Evolutionary conservation across 2,329 filamentous ascomycete genomes (phyloP), one percentile per base, ranked within the genome.

Genomic region (Monosporascus sp.): DNA sequence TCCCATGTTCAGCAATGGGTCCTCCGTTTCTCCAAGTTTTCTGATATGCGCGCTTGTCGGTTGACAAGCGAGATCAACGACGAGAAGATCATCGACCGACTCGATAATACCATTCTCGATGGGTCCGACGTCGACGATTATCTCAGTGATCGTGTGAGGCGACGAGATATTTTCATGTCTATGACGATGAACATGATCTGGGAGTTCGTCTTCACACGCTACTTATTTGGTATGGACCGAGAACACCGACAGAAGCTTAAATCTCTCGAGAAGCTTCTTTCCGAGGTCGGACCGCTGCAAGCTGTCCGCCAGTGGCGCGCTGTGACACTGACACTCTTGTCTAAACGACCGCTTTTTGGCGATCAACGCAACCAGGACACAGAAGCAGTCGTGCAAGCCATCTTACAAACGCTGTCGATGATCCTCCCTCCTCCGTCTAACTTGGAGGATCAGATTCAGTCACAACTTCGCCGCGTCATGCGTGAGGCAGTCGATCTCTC

Each of bases 101-200:
- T 99, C 47, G 94, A 97, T 74, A 97, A 97, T 70, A 85, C 90
- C 56, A 85, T 99, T 51, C 81, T 99, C 25, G 95, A 99, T 72
- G 94, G 93, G 57, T 90, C 90, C 46, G 92, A 97, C 67, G 91
- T 96, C 58, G 91, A 97, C 70, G 76, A 79, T 53, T 94, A 96
- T 65, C 85, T 99, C 48, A 82, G 82, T 60, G 93, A 99, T 69
- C 89, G 95, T 39, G 88, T 97, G 51, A 86, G 83, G 65, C 87
- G 94, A 56, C 85, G 93, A 55, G 93, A 97, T 69, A 86, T 97
- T 54, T 97, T 99, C 79, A 97, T 97, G 90, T 94, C 91, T 38
- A 91, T 99, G 70, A 90, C 93, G 52, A 97, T 97, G 92, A 94
- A 89, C 56, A 97, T 99, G 91, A 86, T 99, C 49, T 99, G 92